Percentiles rank a stretch among this genome's conserved stretches.
Conservation (phyloP, 2,329 filamentous ascomycete species). For the Apiospora aurea region DNA sequence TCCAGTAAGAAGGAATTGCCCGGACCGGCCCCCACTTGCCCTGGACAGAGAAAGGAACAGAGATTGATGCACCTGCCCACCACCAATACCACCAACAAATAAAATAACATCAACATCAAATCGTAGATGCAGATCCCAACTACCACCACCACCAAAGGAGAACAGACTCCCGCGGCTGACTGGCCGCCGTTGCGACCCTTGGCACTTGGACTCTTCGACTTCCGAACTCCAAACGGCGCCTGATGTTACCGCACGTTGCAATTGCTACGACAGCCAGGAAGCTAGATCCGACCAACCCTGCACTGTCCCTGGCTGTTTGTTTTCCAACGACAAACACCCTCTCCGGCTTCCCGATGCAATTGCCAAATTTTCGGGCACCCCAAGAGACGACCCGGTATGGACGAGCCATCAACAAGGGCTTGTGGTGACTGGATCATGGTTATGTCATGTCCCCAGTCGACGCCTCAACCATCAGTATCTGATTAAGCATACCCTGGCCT, state of each 20-base stretch:
- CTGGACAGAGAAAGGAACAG: neutral
- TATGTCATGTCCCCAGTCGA: neutral
- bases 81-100: neutral
- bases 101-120: neutral
- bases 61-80: neutral
- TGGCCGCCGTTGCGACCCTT: slow-evolving; percentile 3
- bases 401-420: neutral
- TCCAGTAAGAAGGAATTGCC: neutral
- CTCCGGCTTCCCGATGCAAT: slow-evolving; percentile 7
- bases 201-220: neutral
- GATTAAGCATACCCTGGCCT: neutral
- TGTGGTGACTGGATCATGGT: neutral
- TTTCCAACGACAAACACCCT: neutral
- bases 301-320: neutral
- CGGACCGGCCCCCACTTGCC: neutral
- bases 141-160: neutral
- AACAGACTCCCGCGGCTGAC: slow-evolving; percentile 10
- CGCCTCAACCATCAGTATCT: neutral
- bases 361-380: neutral
- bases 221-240: slow-evolving; percentile 7
- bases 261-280: slow-evolving; percentile 7
- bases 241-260: slow-evolving; percentile 4
- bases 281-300: slow-evolving; percentile 15
- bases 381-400: neutral
- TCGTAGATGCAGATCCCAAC: neutral